A percentile compares a stretch with the other conserved stretches of the same genome.
phyloP scores from a whole-genome alignment of 139 green algal species.

The Microglena sp. region DNA sequence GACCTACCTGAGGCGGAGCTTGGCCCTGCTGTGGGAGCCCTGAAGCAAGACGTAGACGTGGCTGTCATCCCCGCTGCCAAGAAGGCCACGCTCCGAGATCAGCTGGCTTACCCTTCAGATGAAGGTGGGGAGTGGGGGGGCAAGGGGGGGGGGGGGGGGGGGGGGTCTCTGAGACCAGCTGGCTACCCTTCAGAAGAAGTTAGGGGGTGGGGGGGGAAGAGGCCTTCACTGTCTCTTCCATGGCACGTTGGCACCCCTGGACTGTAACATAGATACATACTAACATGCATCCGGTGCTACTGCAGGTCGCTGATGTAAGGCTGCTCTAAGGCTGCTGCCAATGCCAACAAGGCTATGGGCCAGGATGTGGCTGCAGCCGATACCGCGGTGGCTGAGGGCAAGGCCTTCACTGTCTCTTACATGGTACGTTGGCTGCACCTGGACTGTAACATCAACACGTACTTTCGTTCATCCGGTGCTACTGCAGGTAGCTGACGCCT shows the following conservation, averaged over 20 bases:
- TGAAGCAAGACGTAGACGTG: constrained; percentile 32
- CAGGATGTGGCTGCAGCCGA: constrained; percentile 31
- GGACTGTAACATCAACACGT: no score
- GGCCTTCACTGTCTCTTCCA: no score
- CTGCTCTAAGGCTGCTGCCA: constrained; percentile 62
- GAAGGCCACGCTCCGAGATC: constrained; percentile 66
- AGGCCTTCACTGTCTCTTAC: no score
- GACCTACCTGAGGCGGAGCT: constrained; percentile 31
- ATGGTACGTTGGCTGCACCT: no score
- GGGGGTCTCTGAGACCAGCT: constrained; percentile 57
- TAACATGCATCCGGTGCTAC: constrained; percentile 29
- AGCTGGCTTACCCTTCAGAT: constrained; percentile 51
- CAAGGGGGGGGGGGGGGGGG: constrained; percentile 51
- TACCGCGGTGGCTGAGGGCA: constrained; percentile 25
- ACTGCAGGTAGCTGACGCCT: constrained; percentile 55
- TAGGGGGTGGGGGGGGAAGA: no score
- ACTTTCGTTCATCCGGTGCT: constrained; percentile 21
- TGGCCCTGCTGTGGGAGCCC: no score
- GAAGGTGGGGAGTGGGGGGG: no score
- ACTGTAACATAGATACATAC: no score
- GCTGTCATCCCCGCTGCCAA: constrained; percentile 54
- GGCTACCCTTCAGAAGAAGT: constrained; percentile 47
- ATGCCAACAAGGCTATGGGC: constrained; percentile 51
- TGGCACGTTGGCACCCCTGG: no score
- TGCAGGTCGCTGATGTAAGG: constrained; percentile 59